These are phyloP conservation scores for Yamadazyma spencermartinsiae DNA, from an alignment of 1,139 yeast genomes.

Conservation along the genomic window DNA sequence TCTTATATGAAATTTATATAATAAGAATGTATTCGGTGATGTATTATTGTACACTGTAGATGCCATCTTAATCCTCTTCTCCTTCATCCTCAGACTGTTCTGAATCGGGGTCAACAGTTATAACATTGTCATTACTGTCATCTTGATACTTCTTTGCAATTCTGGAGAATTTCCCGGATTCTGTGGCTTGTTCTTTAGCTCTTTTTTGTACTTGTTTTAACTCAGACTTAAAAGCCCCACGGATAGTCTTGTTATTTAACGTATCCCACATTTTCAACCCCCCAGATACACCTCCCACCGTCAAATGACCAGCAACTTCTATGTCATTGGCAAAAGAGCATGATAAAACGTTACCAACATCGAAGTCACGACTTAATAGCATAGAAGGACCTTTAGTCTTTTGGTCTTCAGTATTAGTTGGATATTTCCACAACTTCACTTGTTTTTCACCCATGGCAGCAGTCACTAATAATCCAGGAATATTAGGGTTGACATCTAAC, in stretches of 20 bases:
- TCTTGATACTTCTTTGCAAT: conserved; percentile 66
- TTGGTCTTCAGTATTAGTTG: conserved; percentile 25
- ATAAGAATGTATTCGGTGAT: too few species aligned
- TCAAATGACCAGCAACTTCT: conserved; percentile 82
- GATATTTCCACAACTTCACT: conserved; percentile 85
- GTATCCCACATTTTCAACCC: conserved; percentile 92
- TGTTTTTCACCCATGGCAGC: conserved; percentile 90
- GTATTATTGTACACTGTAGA: too few species aligned
- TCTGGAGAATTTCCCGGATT: conserved; percentile 63
- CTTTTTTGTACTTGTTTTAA: conserved; percentile 51
- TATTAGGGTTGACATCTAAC: conserved; percentile 63
- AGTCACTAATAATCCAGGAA: conserved; percentile 78
- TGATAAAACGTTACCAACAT: conserved; percentile 89
- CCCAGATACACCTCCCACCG: conserved; percentile 86
- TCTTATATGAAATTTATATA: neutral
- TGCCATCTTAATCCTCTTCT: conserved; percentile 15
- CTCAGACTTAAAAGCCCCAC: conserved; percentile 64
- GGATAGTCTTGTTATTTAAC: conserved; percentile 76
- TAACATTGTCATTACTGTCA: conserved; percentile 49
- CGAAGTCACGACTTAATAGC: conserved; percentile 90
- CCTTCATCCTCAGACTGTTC: conserved; percentile 59
- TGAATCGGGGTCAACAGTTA: conserved; percentile 61
- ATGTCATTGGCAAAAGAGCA: conserved; percentile 83
- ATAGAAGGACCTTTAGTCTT: conserved; percentile 65
- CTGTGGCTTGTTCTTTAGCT: conserved; percentile 60